Conservation (phyloP, 2,329 filamentous ascomycete species). For the Arachnopeziza araneosa region DNA sequence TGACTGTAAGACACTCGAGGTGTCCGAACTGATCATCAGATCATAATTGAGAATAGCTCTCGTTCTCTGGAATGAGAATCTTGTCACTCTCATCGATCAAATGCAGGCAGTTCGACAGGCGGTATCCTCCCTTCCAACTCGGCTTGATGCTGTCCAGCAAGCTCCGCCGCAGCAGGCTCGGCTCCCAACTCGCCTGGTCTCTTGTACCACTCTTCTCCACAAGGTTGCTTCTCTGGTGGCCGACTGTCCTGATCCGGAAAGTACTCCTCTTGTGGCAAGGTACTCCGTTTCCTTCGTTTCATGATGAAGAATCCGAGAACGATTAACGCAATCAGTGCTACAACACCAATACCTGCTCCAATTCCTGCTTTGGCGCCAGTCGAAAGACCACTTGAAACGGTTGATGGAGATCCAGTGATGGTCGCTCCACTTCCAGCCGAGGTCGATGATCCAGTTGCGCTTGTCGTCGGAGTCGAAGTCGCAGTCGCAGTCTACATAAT, state of each 20-base stretch:
- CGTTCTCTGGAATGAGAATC: not conserved
- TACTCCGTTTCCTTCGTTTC: not conserved
- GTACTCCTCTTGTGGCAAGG: not conserved
- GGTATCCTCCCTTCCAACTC: not conserved
- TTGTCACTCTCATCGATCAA: not conserved
- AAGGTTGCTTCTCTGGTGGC: not conserved
- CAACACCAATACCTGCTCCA: constrained; percentile 4
- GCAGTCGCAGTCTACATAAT: constrained; percentile 1
- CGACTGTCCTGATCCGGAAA: not conserved
- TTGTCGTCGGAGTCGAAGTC: not conserved
- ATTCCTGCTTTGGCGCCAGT: constrained; percentile 11
- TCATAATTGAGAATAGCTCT: not conserved
- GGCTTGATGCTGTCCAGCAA: not conserved
- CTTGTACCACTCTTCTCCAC: not conserved
- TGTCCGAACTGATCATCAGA: no score
- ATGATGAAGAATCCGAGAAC: constrained; percentile 5
- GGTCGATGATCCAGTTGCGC: not conserved
- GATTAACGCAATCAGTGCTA: not conserved
- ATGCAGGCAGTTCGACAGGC: not conserved
- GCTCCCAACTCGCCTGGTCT: not conserved
- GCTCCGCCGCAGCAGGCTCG: not conserved
- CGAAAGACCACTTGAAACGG: constrained; percentile 1
- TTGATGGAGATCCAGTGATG: not conserved
- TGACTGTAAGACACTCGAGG: no score
- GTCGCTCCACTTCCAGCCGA: not conserved